These are phyloP conservation scores for Sugiyamaella mastotermitis DNA, from an alignment of 805 yeast genomes.

Conservation along the genomic window DNA sequence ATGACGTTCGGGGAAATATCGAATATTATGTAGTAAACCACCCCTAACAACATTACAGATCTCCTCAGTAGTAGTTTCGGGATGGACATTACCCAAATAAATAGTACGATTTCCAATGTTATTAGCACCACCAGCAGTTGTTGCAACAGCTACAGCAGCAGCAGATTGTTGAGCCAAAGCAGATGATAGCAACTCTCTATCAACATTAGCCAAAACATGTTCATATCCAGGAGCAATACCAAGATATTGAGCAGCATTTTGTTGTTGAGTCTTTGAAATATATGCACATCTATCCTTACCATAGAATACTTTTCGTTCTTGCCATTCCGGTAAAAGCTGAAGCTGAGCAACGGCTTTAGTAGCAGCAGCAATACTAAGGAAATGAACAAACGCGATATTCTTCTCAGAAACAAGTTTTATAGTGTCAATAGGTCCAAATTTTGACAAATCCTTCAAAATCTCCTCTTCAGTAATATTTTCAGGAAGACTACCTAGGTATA, in stretches of 20 bases:
- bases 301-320: slow-evolving; percentile 73
- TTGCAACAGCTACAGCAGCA: slow-evolving; percentile 94
- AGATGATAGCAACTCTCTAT: slow-evolving; percentile 40
- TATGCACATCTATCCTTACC: slow-evolving; percentile 92
- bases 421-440: slow-evolving; percentile 80
- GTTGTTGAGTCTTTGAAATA: slow-evolving; percentile 91
- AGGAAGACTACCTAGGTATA: slow-evolving; percentile 76
- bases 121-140: slow-evolving; percentile 83
- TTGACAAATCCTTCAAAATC: slow-evolving; percentile 56
- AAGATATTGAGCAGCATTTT: slow-evolving; percentile 90
- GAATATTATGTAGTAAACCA: slow-evolving; percentile 79
- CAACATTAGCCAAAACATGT: slow-evolving; percentile 66
- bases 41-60: slow-evolving; percentile 95
- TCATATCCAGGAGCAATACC: slow-evolving; percentile 89
- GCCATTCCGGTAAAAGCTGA: slow-evolving; percentile 59
- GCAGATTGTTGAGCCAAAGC: slow-evolving; percentile 83
- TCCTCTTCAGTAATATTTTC: slow-evolving; percentile 62
- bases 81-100: slow-evolving; percentile 84
- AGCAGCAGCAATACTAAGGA: slow-evolving; percentile 80
- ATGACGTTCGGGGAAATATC: slow-evolving; percentile 76
- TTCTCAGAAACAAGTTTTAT: slow-evolving; percentile 75
- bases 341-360: slow-evolving; percentile 74
- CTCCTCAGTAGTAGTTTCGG: slow-evolving; percentile 83
- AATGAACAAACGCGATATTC: slow-evolving; percentile 77
- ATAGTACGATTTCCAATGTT: slow-evolving; percentile 92